These are phyloP conservation scores for Candida odintsovae DNA, from an alignment of 805 yeast species.

Conservation along the genomic window DNA sequence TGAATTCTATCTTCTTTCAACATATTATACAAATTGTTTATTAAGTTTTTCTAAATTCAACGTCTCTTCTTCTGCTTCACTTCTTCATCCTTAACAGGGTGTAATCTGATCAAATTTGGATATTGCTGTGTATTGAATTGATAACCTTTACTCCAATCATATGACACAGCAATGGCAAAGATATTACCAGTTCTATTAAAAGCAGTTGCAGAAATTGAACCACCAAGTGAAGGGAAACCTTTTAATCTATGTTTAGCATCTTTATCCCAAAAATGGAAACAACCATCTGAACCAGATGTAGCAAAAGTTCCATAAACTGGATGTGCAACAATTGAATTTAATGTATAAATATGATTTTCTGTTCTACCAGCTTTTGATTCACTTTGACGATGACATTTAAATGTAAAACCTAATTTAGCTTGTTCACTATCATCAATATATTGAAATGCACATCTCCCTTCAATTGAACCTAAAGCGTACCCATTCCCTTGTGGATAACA, in stretches of 20 bases:
- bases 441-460: constrained; percentile 93
- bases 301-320: constrained; percentile 87
- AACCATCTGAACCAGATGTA: constrained; percentile 94
- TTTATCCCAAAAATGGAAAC: constrained; percentile 94
- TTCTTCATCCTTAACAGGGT: constrained; percentile 81
- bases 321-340: constrained; percentile 79
- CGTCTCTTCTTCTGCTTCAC: constrained; percentile 48
- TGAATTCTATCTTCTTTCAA: no score
- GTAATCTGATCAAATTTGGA: constrained; percentile 74
- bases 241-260: constrained; percentile 84
- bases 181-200: constrained; percentile 82
- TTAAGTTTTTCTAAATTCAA: no score
- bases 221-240: constrained; percentile 63
- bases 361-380: constrained; percentile 42
- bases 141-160: constrained; percentile 95
- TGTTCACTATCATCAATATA: constrained; percentile 83
- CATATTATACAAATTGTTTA: no score
- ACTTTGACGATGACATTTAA: constrained; percentile 87
- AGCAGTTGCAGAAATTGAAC: constrained; percentile 67
- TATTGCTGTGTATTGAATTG: constrained; percentile 69
- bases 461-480: constrained; percentile 87
- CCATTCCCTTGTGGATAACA: constrained; percentile 94
- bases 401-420: constrained; percentile 70
- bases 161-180: constrained; percentile 86
- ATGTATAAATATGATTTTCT: constrained; percentile 71